Conservation (phyloP, 2,329 filamentous ascomycete species). For the Lasiodiplodia gonubiensis region DNA sequence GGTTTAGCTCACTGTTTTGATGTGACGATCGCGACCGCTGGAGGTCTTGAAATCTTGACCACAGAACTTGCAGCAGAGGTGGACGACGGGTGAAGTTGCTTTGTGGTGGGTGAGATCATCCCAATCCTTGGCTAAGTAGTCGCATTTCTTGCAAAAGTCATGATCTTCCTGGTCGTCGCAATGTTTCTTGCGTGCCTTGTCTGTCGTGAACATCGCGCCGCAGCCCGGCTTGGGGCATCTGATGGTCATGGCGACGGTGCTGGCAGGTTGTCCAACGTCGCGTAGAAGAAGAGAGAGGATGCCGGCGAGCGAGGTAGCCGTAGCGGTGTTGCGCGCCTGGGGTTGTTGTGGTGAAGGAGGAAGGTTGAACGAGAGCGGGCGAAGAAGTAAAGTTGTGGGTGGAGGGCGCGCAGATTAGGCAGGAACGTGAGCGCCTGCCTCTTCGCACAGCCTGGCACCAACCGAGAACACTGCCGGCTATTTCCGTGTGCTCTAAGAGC, state of each 20-base stretch:
- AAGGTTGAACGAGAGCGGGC: neutral
- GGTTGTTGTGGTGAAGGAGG: neutral
- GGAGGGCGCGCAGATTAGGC: neutral
- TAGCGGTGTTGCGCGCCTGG: neutral
- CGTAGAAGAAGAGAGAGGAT: neutral
- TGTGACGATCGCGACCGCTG: slow-evolving; percentile 58
- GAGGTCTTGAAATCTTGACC: slow-evolving; percentile 61
- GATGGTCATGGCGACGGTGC: neutral
- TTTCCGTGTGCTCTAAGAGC: neutral
- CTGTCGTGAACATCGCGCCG: slow-evolving; percentile 51
- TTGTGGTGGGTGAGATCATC: slow-evolving; percentile 57
- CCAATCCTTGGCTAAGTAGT: slow-evolving; percentile 53
- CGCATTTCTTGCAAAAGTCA: slow-evolving; percentile 54
- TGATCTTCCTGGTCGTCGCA: slow-evolving; percentile 54
- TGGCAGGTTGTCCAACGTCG: neutral
- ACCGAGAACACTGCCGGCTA: neutral
- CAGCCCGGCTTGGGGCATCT: slow-evolving; percentile 56
- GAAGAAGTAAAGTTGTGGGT: neutral
- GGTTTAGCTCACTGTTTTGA: slow-evolving; percentile 52
- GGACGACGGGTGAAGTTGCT: slow-evolving; percentile 44
- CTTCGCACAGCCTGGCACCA: neutral
- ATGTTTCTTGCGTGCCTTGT: slow-evolving; percentile 57
- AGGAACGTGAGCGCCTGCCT: neutral
- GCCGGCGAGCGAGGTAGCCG: neutral
- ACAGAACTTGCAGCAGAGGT: slow-evolving; percentile 63